Conservation (phyloP, 768 basidiomycete species). For the Leucocoprinus sp. region DNA sequence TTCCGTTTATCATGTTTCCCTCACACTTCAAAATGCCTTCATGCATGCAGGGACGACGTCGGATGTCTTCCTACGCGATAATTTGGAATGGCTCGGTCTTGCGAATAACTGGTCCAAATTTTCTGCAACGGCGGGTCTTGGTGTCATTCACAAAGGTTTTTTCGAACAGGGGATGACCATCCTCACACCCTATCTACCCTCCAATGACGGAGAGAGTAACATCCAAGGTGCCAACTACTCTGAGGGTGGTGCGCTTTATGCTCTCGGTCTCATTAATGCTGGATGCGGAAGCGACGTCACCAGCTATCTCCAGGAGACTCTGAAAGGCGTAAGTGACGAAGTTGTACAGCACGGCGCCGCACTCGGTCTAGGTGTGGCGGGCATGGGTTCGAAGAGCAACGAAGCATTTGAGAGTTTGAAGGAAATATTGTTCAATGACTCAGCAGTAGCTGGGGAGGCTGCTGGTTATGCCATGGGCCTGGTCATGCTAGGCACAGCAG, state of each 20-base stretch:
- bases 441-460: conserved; percentile 92
- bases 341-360: conserved; percentile 97
- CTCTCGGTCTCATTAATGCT: conserved; percentile 89
- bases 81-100: conserved; percentile 92
- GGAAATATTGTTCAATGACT: conserved; percentile 84
- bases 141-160: conserved; percentile 97
- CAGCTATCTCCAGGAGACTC: conserved; percentile 69
- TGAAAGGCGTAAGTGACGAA: conserved; percentile 71
- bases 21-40: conserved; percentile 95
- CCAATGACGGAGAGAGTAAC: conserved; percentile 65
- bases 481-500: conserved; percentile 94
- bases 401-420: conserved; percentile 92
- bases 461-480: conserved; percentile 97
- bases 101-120: conserved; percentile 99
- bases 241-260: conserved; percentile 95
- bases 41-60: conserved; percentile 98
- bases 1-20: conserved; percentile 94
- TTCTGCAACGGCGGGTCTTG: conserved; percentile 92
- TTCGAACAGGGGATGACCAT: conserved; percentile 89
- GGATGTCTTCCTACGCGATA: conserved; percentile 88
- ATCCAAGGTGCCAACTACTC: conserved; percentile 78
- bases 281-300: conserved; percentile 76
- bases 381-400: conserved; percentile 83
- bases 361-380: conserved; percentile 91
- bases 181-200: conserved; percentile 89